Percentiles rank a stretch among this genome's conserved stretches.
These are phyloP conservation scores for Colletotrichum siamense DNA, from an alignment of 2,329 filamentous ascomycete genomes.

Conservation along the genomic window DNA sequence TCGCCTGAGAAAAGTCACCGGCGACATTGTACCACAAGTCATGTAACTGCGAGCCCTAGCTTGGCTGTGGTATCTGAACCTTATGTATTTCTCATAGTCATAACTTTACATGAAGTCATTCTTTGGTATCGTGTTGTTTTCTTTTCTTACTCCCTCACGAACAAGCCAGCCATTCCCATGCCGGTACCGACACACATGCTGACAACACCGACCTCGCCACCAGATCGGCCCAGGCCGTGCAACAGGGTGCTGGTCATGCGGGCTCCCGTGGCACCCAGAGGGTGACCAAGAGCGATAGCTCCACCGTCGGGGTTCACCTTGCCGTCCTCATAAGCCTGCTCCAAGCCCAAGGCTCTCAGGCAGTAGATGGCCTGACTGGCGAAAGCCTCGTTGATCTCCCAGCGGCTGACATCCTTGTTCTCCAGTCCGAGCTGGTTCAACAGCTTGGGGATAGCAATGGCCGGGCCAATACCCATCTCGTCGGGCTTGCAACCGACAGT, in stretches of 20 bases:
- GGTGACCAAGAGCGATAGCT: conserved; percentile 93
- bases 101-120: background rate
- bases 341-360: conserved; percentile 72
- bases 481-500: conserved; percentile 83
- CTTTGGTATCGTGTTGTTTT: background rate
- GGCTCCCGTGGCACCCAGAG: conserved; percentile 86
- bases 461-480: conserved; percentile 93
- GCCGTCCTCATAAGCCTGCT: conserved; percentile 63
- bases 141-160: conserved; percentile 63
- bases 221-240: conserved; percentile 71
- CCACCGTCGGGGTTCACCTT: conserved; percentile 92
- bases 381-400: conserved; percentile 93
- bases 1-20: background rate
- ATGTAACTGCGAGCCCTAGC: background rate
- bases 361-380: conserved; percentile 74
- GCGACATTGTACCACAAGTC: background rate
- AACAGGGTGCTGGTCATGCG: conserved; percentile 77
- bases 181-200: conserved; percentile 90
- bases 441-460: conserved; percentile 83
- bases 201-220: conserved; percentile 77
- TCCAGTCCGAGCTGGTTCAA: conserved; percentile 71
- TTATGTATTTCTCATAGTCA: background rate
- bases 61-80: background rate
- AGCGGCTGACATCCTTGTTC: conserved; percentile 76
- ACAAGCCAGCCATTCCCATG: conserved; percentile 77